Evolutionary conservation across 1,139 yeast species (phyloP), one percentile per base, ranked within the genome.

Genomic region (Yamadazyma triangularis): DNA sequence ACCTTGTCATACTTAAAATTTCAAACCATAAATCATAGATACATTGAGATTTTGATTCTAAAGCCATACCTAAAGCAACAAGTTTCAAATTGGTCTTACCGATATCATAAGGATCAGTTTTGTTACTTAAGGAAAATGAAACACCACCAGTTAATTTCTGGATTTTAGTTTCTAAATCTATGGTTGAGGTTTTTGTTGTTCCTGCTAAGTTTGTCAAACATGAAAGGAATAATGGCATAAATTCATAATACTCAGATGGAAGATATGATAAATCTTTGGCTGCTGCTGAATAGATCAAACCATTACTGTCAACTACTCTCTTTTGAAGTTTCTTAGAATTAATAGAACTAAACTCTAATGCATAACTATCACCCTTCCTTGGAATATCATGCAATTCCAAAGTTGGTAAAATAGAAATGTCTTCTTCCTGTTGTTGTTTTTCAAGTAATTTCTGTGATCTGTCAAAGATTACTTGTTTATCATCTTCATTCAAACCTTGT

Each of bases 141-240:
- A 91, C 57, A 0, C 97, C 96, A 14, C 98, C 98, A 1, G 98
- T 88, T 38, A 73, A 69, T 31, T 80, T 66, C 48, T 82, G 86
- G 41, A 93, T 88, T 32, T 78, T 77, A 39, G 91, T 88, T 52
- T 91, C 98, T 38, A 91, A 71, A 27, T 79, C 83, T 13, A 88
- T 84, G 71, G 86, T 85, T 1, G 82, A 56, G 34, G 81, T 78
- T 6, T 58, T 51, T 4, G 61, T 51, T 0, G 98, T 89, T 11
- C 99, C 99, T 0, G 73, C 73, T 40, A 91, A 68, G 48, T 82
- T 86, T 3, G 94, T 83, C 41, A 89, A 66, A 31, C 95, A 84
- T 15, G 81, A 82, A 8, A 83, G 66, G 57, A 85, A 91, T 28
- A 93, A 56, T 0, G 96, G 86, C 40, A 93, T 57, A 44, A 73